Evolutionary conservation across 148 eudicot genomes (phyloP), one percentile per base, ranked within the genome.

Genomic region (Camellia granthamiana): DNA sequence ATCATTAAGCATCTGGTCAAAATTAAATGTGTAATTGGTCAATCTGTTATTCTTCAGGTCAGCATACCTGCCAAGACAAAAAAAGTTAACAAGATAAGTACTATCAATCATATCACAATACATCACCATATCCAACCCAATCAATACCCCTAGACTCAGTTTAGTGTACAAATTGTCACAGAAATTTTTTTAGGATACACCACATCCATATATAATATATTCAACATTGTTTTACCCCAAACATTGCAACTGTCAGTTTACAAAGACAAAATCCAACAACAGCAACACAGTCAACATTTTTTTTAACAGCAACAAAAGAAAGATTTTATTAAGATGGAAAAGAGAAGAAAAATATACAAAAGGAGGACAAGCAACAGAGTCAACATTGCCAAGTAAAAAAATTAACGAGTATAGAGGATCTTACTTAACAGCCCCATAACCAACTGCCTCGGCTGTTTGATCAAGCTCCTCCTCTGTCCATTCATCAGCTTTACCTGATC

Each of bases 401-500:
- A 55, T 12, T 63, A 30, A 71, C 38, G 68, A 63, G 67, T 2
- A 21, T 12, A 52, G 23, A 64, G 69, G 62, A 78, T 81, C 98
- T 88, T 88, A 97, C 99, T 97, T 97, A 52, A 97, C 96, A 81
- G 99, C 99, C 15, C 99, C 98, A 85, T 94, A 97, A 70, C 99
- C 98, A 79, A 97, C 81, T 68, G 99, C 99, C 87, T 97, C 98
- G 74, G 99, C 97, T 65, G 95, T 92, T 83, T 90, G 84, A 71
- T 88, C 90, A 74, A 97, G 83, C 85, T 91, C 95, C 78, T 97
- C 99, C 59, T 75, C 81, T 11, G 99, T 89, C 97, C 97, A 97
- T 78, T 90, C 94, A 14, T 81, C 81, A 60, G 62, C 95, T 87
- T 92, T 94, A 71, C 99, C 99, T 97, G 80, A 64, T 65, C 41